Evolutionary conservation across 495 filamentous ascomycete species (phyloP), one percentile per base, ranked within the genome.

Genomic region (Aeminium ludgeri): DNA sequence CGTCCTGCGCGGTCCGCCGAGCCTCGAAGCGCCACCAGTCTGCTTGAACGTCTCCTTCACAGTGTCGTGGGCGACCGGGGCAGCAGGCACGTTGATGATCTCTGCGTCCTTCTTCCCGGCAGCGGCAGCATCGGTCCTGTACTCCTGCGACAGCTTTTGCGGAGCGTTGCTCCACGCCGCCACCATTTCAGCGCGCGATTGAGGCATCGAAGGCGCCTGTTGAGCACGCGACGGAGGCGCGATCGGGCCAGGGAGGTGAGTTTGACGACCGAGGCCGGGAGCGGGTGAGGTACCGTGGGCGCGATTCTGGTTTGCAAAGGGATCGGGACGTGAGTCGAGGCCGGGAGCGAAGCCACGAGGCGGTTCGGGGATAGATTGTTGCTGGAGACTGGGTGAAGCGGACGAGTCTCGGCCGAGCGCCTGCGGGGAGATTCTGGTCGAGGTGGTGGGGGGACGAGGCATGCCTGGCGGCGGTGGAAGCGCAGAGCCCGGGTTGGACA

Each of bases 171-270:
- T 43, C 48, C 48, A 51, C 5, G 48, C 38, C 15, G 38, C 27
- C 10, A 51, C 11, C 6, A 38, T 16, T 20, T 43, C 48, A 5
- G 12, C 28, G 10, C 38, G 40, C 27, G 30, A 35, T 10, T 25
- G n/a, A 3, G 34, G 41, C 5, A 1, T 16, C 20, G 36, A 20
- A 15, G 27, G 30, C 29, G 40, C 41, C 28, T 34, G 38, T 13
- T 46, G 43, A 10, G 48, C 38, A 27, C 48, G 48, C 16, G 48
- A 45, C 10, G 56, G 56, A 11, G 56, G 56, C 41, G 45, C 56
- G 34, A 59, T 59, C 8, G 51, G 56, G 0, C 47, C 52, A 11
- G 56, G 56, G 2, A 32, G 17, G 15, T 44, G 36, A 16, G 46
- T 10, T 37, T 38, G 32, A 29, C 44, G 34, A n/a, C 29, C 35